These are phyloP conservation scores for Boletus subcaerulescens DNA, from an alignment of 768 basidiomycete genomes.

Conservation along the genomic window DNA sequence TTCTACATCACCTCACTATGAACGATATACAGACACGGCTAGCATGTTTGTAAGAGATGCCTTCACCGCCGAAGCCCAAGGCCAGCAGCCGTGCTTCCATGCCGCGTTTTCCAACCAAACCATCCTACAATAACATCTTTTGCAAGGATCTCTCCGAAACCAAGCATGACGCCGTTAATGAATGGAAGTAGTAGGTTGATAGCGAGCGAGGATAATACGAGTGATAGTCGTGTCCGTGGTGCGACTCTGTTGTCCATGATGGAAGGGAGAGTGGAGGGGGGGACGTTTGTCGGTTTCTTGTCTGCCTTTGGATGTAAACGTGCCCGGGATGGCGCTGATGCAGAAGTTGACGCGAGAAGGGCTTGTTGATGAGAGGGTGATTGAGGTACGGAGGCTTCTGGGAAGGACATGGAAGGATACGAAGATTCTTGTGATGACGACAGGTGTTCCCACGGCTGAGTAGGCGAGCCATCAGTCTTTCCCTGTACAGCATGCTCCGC, in stretches of 20 bases:
- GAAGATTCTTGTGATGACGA: constrained; percentile 58
- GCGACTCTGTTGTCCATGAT: constrained; percentile 71
- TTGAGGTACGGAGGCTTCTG: constrained; percentile 56
- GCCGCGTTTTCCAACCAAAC: constrained; percentile 41
- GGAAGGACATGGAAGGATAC: constrained; percentile 78
- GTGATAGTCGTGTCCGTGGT: constrained; percentile 61
- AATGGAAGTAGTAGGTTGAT: constrained; percentile 87
- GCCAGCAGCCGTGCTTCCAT: constrained; percentile 22
- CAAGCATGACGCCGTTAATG: constrained; percentile 92
- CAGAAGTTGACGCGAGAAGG: constrained; percentile 15
- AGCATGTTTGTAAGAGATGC: not conserved
- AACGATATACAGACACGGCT: not conserved
- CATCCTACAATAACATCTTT: constrained; percentile 64
- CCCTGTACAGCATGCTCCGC: not conserved
- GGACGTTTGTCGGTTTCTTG: constrained; percentile 25
- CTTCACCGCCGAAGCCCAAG: constrained; percentile 27
- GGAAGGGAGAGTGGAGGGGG: constrained; percentile 56
- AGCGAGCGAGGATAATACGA: constrained; percentile 69
- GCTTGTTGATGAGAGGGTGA: constrained; percentile 35
- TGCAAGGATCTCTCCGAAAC: constrained; percentile 93
- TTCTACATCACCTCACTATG: not conserved
- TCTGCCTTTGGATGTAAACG: constrained; percentile 22
- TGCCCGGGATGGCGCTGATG: constrained; percentile 4
- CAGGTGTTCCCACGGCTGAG: constrained; percentile 75
- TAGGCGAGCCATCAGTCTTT: constrained; percentile 27